Base-by-base conservation (phyloP, 1,284 basidiomycete species). In the Leccinum fuscescens region DNA sequence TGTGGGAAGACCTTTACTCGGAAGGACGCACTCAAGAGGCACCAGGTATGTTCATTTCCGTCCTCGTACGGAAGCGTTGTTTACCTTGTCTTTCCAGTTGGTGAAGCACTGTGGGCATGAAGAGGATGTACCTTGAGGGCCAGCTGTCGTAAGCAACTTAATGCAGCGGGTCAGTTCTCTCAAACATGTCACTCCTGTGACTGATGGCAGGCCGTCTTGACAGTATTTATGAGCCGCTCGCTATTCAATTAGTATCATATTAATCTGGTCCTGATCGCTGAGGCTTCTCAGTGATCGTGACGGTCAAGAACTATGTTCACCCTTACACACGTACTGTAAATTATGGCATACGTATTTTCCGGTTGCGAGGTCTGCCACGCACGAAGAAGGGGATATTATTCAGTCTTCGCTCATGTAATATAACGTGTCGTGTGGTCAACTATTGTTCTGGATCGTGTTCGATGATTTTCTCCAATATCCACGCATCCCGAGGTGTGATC, bases 1-100 rank as follows among this genome's bases (percentile, higher is more conserved):
- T 92, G 89, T 64, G 88, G 88, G 55, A 92, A 91, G 79, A 90
- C 89, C 2, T 92, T 92, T 71, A 92, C 90, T 54, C 82, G 89
- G 66, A 91, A 91, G 75, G 90, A 92, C 69, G 89, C 89, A 24
- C 74, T 92, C 68, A 92, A 91, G 76, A 82, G 89, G 64, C 89
- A 92, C 71, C 89, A 92, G 83, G 89, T 84, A 65, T 61, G 81
- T 70, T 54, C 8, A 52, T 31, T 52, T 52, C 56, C 62, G 37
- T 27, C 29, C 33, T 55, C 24, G 14, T 22, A 57, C 51, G 56
- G 57, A 55, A 37, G 11, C 33, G 15, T 42, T 42, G 60, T 65
- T 69, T 57, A 69, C 62, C 57, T 57, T 22, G 46, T 22, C 20
- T 63, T 62, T 58, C 39, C 68, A 91, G 89, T 79, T 91, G 62